phyloP scores from a whole-genome alignment of 768 basidiomycete species.

The Collybia nuda region DNA sequence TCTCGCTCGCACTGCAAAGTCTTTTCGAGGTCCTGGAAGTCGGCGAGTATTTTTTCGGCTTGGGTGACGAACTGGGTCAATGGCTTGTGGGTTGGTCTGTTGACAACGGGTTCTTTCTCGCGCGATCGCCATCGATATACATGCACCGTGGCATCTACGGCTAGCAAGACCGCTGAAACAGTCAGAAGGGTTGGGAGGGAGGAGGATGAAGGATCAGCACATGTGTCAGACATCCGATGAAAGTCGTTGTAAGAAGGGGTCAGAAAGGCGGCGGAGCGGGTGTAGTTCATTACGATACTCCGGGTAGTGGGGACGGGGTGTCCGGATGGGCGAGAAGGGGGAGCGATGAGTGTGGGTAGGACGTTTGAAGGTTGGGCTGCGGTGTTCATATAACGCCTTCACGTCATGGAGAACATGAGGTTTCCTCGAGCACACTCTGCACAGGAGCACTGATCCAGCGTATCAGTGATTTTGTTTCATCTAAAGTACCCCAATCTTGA shows the following conservation, averaged over 20 bases:
- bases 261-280: too few species aligned
- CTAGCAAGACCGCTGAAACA: constrained; percentile 30
- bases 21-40: constrained; percentile 27
- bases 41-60: constrained; percentile 24
- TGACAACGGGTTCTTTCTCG: constrained; percentile 14
- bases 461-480: too few species aligned
- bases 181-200: constrained; percentile 29
- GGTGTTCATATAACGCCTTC: too few species aligned
- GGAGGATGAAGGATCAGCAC: constrained; percentile 5
- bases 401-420: too few species aligned
- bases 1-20: constrained; percentile 16
- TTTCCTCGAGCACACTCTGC: too few species aligned
- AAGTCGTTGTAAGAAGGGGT: not conserved
- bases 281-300: too few species aligned
- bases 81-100: constrained; percentile 2
- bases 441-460: too few species aligned
- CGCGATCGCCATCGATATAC: constrained; percentile 13
- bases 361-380: too few species aligned
- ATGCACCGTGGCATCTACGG: constrained; percentile 28
- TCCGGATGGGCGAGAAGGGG: too few species aligned
- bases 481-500: not conserved
- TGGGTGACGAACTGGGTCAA: constrained; percentile 18
- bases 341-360: too few species aligned
- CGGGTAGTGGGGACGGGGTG: too few species aligned
- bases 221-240: constrained; percentile 3